phyloP scores from a whole-genome alignment of 1,139 yeast species.

The Eremothecium sinecaudum region DNA sequence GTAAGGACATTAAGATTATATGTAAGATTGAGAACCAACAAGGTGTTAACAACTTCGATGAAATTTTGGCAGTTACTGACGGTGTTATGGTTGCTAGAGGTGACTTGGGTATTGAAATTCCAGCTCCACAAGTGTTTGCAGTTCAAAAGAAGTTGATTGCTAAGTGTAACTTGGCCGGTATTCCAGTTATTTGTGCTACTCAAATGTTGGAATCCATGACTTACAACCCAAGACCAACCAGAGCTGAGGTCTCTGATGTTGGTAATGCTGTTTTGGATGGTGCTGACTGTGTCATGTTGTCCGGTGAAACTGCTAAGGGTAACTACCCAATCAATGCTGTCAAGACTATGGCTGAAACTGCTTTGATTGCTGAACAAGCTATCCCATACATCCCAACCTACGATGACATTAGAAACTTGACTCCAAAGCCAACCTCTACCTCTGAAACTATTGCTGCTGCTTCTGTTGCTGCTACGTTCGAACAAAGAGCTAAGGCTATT shows the following conservation, averaged over 20 bases:
- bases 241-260: slow-evolving; percentile 99
- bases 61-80: slow-evolving; percentile 85
- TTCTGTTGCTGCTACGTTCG: slow-evolving; percentile 92
- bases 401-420: slow-evolving; percentile 81
- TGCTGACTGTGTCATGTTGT: slow-evolving; percentile 99
- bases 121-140: slow-evolving; percentile 97
- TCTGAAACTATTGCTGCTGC: slow-evolving; percentile 97
- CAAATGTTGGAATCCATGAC: slow-evolving; percentile 99
- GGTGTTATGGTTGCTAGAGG: slow-evolving; percentile 99
- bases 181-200: slow-evolving; percentile 99
- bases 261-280: slow-evolving; percentile 99
- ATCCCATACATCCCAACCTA: slow-evolving; percentile 81
- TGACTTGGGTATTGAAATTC: slow-evolving; percentile 98
- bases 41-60: slow-evolving; percentile 99
- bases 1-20: slow-evolving; percentile 90
- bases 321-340: slow-evolving; percentile 96
- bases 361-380: slow-evolving; percentile 94
- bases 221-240: slow-evolving; percentile 98
- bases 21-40: slow-evolving; percentile 98
- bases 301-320: slow-evolving; percentile 99
- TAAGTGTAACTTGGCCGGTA: slow-evolving; percentile 97
- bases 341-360: slow-evolving; percentile 96
- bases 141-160: slow-evolving; percentile 99
- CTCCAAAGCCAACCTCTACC: slow-evolving; percentile 84
- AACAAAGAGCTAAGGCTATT: slow-evolving; percentile 94